Conservation (phyloP, 148 eudicot genomes). For the Persicaria maculosa region DNA sequence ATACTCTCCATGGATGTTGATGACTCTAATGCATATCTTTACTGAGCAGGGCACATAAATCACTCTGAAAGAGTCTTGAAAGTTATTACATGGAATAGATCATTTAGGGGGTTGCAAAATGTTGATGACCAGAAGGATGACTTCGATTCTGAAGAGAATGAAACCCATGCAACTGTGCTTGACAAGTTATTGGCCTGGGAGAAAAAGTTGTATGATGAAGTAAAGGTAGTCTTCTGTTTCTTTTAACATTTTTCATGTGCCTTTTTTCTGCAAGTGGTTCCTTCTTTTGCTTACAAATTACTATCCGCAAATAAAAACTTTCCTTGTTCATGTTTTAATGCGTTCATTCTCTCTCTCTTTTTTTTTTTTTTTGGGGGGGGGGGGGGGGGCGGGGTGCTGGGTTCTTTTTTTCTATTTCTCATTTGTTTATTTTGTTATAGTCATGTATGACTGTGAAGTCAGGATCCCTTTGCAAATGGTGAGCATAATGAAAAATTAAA, state of each 20-base stretch:
- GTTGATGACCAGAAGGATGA: slow-evolving; percentile 55
- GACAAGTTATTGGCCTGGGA: slow-evolving; percentile 99
- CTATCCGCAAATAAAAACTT: not conserved
- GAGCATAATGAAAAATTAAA: too few relatives aligned
- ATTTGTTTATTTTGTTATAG: not conserved
- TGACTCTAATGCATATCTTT: not conserved
- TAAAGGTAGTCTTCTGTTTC: slow-evolving; percentile 44
- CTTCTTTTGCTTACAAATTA: slow-evolving; percentile 2
- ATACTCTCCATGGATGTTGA: not conserved
- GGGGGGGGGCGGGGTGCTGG: not conserved
- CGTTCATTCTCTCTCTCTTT: not conserved
- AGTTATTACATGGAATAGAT: slow-evolving; percentile 91
- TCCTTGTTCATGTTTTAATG: not conserved
- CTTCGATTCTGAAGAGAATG: slow-evolving; percentile 68
- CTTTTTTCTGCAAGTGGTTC: not conserved
- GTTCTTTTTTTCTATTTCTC: not conserved
- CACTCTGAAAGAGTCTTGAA: slow-evolving; percentile 96
- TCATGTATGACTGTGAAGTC: not conserved
- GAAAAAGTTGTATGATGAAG: slow-evolving; percentile 95
- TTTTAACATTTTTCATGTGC: not conserved
- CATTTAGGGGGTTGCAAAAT: slow-evolving; percentile 59
- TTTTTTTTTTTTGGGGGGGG: too few relatives aligned
- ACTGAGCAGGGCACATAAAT: slow-evolving; percentile 70
- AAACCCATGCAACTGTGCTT: slow-evolving; percentile 89
- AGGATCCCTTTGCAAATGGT: too few relatives aligned